Conservation (phyloP, 148 eudicot species). For the Arctostaphylos glauca region DNA sequence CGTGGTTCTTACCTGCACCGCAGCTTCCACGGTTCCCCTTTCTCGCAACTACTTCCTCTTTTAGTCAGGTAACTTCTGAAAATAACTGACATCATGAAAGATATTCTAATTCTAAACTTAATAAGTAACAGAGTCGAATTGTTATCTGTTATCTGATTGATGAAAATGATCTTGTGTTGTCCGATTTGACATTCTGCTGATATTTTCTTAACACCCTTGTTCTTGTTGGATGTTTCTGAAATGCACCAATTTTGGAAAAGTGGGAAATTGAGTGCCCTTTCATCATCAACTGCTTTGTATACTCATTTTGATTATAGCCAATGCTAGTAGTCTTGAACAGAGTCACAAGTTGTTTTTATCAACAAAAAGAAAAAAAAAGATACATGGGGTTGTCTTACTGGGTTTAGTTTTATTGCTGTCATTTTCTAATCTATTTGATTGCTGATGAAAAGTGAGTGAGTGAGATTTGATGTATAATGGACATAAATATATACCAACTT, state of each 20-base stretch:
- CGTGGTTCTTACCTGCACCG: constrained; percentile 60
- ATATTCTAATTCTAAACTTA: background rate
- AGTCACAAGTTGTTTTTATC: background rate
- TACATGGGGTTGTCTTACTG: background rate
- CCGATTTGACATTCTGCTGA: background rate
- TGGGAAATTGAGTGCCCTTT: background rate
- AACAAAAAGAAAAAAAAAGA: background rate
- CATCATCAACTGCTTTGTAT: background rate
- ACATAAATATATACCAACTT: background rate
- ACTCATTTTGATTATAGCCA: background rate
- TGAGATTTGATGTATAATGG: background rate
- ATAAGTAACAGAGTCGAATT: background rate
- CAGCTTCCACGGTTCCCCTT: constrained; percentile 75
- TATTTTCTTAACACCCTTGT: background rate
- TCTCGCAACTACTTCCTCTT: constrained; percentile 90
- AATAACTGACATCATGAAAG: too few species aligned
- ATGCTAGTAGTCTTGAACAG: background rate
- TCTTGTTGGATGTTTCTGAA: background rate
- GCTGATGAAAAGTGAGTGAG: background rate
- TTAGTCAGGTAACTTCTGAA: constrained; percentile 26
- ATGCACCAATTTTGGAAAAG: background rate
- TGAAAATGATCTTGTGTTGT: background rate
- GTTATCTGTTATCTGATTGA: background rate
- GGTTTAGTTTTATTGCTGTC: background rate
- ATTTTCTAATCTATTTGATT: background rate